Evolutionary conservation across 768 basidiomycete species (phyloP), one percentile per base, ranked within the genome.

Genomic region (Punctularia strigosozonata): DNA sequence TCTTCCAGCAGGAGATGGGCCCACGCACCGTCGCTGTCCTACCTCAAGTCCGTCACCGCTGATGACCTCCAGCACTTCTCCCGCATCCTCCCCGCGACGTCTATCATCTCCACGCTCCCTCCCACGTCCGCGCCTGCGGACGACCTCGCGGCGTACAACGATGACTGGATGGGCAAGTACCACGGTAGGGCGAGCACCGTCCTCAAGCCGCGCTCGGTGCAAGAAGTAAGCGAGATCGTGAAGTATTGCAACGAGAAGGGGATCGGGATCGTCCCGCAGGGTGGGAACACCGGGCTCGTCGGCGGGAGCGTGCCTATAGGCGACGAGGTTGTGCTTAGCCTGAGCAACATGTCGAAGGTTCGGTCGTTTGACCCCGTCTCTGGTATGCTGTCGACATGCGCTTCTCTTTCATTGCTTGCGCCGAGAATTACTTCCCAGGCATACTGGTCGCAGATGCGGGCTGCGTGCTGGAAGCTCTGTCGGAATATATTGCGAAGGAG

Each of bases 101-200:
- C 80, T 23, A 72, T 88, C 39, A 61, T 88, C 13, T 79, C 85
- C 15, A 80, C 81, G 6, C 65, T 84, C 2, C 51, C 73, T 19
- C 69, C 81, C 12, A 45, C 46, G 31, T 57, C 68, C 6, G 49
- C 60, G 14, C 42, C 73, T n/a, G 26, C 64, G 6, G 65, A 76
- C 8, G 92, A 95, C 46, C 72, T 98, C 21, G 66, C 68, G 3
- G 66, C 62, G 2, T 94, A 72, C 69, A 98, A 99, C 58, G 64
- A 71, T 46, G 94, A 99, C 58, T 95, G 91, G 92, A 89, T 95
- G 81, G 80, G 81, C 50, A 94, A 94, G 58, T 98, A 91, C 56
- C 71, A 69, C 39, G 95, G 94, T n/a, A 59, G 66, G 14, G 76
- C 87, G 6, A 77, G 77, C 13, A 82, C 90, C 20, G 85, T 99